Evolutionary conservation across 306 rosid species (phyloP).

Genomic region (Cucurbita pepo): DNA sequence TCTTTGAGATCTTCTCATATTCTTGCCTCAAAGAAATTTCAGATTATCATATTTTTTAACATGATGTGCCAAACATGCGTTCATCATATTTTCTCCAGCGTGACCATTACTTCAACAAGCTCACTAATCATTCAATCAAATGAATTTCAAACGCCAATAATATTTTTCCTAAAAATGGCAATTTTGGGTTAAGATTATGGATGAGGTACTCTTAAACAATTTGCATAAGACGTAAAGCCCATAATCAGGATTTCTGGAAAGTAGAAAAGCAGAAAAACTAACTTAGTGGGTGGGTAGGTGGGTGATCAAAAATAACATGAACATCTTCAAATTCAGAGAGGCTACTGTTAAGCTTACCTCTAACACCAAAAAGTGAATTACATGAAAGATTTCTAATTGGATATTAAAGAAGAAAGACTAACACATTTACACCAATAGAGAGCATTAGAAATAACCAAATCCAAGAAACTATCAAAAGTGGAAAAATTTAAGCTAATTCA

Average conservation of each 20-base stretch:
- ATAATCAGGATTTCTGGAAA: not conserved
- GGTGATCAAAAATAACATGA: not conserved
- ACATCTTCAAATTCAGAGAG: not conserved
- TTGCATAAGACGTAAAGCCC: not conserved
- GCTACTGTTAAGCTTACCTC: slow-evolving; percentile 16
- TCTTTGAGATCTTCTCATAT: not conserved
- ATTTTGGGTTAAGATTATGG: not conserved
- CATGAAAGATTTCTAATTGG: no score
- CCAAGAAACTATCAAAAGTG: no score
- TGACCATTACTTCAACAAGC: not conserved
- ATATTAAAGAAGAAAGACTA: no score
- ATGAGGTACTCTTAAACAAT: not conserved
- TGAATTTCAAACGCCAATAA: not conserved
- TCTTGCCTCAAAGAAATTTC: not conserved
- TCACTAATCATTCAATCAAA: not conserved
- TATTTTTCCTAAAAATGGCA: not conserved
- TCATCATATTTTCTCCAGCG: not conserved
- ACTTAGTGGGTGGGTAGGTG: not conserved
- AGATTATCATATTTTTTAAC: not conserved
- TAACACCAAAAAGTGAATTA: no score
- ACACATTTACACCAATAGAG: no score
- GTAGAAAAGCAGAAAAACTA: not conserved
- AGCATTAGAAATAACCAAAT: no score
- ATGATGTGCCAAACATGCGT: not conserved
- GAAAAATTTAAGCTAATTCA: no score